A percentile compares a stretch with the other conserved stretches of the same genome.
phyloP scores from a whole-genome alignment of 768 basidiomycete genomes.

The Phanerochaete sordida region DNA sequence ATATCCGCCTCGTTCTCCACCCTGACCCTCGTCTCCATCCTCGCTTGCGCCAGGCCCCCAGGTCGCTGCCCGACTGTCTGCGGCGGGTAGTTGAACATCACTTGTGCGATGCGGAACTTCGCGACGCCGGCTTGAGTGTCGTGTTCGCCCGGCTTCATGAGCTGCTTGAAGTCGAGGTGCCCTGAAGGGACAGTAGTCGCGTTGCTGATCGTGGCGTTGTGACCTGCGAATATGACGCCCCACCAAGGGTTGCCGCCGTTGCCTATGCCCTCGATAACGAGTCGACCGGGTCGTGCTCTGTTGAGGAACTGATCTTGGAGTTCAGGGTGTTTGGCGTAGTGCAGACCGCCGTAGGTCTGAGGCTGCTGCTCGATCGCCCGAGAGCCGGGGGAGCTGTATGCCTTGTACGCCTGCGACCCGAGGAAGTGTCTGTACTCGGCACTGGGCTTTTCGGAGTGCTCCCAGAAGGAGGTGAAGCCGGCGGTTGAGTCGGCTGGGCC shows the following conservation, averaged over 20 bases:
- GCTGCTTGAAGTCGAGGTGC: constrained; percentile 26
- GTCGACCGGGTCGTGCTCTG: constrained; percentile 54
- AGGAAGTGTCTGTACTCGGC: constrained; percentile 33
- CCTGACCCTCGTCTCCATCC: constrained; percentile 29
- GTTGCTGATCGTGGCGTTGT: constrained; percentile 29
- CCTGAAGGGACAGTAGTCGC: constrained; percentile 14
- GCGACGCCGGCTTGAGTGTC: constrained; percentile 13
- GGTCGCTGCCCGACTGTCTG: constrained; percentile 39
- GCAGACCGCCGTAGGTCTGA: constrained; percentile 59
- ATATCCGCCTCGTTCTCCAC: constrained; percentile 29
- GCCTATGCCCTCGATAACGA: constrained; percentile 23
- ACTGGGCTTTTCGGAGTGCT: background rate
- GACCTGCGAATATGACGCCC: constrained; percentile 44
- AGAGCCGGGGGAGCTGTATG: constrained; percentile 23
- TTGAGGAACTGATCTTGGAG: constrained; percentile 53
- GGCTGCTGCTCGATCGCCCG: constrained; percentile 58
- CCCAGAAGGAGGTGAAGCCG: constrained; percentile 1
- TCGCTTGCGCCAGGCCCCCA: constrained; percentile 36
- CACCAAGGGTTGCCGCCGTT: constrained; percentile 5
- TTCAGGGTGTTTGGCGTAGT: constrained; percentile 50
- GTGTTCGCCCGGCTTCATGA: constrained; percentile 18
- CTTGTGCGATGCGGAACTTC: constrained; percentile 28
- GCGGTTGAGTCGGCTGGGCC: background rate
- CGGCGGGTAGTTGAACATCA: constrained; percentile 36
- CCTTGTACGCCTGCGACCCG: constrained; percentile 22